Base-by-base conservation (phyloP, 345 rosid species). In the Eucalyptus erythrocorys region DNA sequence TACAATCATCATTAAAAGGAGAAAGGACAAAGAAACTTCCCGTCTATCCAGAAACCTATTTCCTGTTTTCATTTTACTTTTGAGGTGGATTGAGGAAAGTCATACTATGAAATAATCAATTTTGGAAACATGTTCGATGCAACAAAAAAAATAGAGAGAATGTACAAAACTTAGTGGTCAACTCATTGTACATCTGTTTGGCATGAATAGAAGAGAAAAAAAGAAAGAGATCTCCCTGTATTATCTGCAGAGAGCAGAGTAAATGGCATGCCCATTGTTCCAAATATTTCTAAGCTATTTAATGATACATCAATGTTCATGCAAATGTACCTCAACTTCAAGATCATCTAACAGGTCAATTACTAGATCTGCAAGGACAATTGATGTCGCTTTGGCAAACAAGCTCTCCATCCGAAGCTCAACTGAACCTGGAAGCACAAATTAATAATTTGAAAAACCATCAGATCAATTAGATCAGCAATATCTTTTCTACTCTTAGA, bases 241-340 rank as follows among this genome's bases (percentile, higher is more conserved):
- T 40, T 43, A 76, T 76, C 82, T 40, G 47, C 47, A 76, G 47
- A 37, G 84, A 76, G 84, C 84, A 76, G 71, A 61, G 34, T 85
- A 34, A 32, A 49, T 43, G 45, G 30, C 61, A 50, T 51, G 43
- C 57, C 14, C 87, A 37, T 12, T 49, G 48, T 51, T 27, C 17
- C 45, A 9, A 51, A 27, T 48, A 45, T 61, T 48, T 87, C 30
- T 47, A 55, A 66, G 57, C 50, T 45, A 87, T 12, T 87, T 13
- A 85, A 85, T 48, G 26, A 85, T 40, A 50, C 45, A 85, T 85
- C 43, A 59, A 85, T 61, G 47, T 48, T 51, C 47, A 37, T 64
- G 37, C 49, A 86, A 88, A 66, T 89, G 68, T 93, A 97, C 99
- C 99, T 98, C 99, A 92, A 95, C 88, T 79, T 96, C 94, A 87